These are phyloP conservation scores for Cytospora leucostoma DNA, from an alignment of 2,329 filamentous ascomycete species.

Conservation along the genomic window DNA sequence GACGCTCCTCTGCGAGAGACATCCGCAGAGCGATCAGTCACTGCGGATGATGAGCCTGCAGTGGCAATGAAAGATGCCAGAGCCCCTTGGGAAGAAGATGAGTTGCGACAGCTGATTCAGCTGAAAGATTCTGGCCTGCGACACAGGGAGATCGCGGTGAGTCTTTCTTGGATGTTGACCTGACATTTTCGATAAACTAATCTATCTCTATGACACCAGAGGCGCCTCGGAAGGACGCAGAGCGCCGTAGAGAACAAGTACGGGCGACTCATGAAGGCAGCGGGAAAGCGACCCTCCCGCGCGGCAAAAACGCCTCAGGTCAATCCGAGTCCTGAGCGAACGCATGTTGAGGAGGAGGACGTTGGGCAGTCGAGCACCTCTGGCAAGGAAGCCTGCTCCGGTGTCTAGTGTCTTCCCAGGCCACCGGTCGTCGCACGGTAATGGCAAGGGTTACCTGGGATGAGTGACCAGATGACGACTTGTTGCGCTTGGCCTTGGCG, in stretches of 20 bases:
- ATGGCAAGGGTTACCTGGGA: no score
- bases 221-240: constrained; percentile 12
- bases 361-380: background rate
- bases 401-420: background rate
- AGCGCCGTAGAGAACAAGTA: constrained; percentile 25
- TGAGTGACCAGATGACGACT: no score
- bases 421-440: background rate
- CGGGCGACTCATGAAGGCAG: constrained; percentile 13
- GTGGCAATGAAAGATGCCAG: background rate
- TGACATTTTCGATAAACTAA: background rate
- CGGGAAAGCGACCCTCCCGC: background rate
- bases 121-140: constrained; percentile 10
- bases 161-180: background rate
- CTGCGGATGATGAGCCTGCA: background rate
- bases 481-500: no score
- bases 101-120: constrained; percentile 11
- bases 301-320: background rate
- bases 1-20: no score
- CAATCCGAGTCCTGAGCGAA: background rate
- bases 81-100: constrained; percentile 10
- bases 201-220: background rate
- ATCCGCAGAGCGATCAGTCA: background rate
- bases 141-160: constrained; percentile 12
- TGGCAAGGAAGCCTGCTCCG: background rate
- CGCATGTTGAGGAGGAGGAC: background rate